Base-by-base conservation (phyloP, 768 basidiomycete species). In the Panus rudis region DNA sequence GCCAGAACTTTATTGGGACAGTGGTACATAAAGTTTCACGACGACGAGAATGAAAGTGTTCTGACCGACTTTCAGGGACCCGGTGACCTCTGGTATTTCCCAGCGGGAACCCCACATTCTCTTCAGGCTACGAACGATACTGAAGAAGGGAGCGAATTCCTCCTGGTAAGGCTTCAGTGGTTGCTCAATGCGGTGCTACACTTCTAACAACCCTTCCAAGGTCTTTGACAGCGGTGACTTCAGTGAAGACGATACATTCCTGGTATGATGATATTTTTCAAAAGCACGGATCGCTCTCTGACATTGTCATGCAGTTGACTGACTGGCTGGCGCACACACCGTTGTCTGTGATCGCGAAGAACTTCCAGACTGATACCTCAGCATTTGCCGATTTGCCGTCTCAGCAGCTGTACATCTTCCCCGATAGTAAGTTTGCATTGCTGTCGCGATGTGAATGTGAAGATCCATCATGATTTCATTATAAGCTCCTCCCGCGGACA, bases 1-100 rank as follows among this genome's bases (percentile, higher is more conserved):
- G 76, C 5, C 65, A 61, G 39, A 75, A 75, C 59, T 77, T 63
- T 46, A 55, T 75, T 23, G 66, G 69, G 20, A 75, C 68, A 34
- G 69, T 76, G 22, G 73, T 73, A 62, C 6, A 42, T 48, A 19
- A 7, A n/a, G 16, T 19, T 4, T 48, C 6, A 19, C 22, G 35
- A 44, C 28, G 6, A 21, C 17, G 12, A 22, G 34, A 27, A 41
- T 14, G 23, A 7, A 14, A 41, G 7, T 20, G n/a, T 7, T 16
- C 33, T 17, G 7, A 8, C 8, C 16, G 33, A 35, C 21, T n/a
- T n/a, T 6, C 37, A 72, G 71, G 53, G 60, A 21, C 57, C 68
- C 22, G 75, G 73, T 16, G 75, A 76, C 51, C 50, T 76, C 6
- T 76, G 76, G 75, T 77, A 66, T 59, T 75, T 76, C 63, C 75